These are phyloP conservation scores for Gossypium longicalyx DNA, from an alignment of 345 rosid species.

Conservation along the genomic window DNA sequence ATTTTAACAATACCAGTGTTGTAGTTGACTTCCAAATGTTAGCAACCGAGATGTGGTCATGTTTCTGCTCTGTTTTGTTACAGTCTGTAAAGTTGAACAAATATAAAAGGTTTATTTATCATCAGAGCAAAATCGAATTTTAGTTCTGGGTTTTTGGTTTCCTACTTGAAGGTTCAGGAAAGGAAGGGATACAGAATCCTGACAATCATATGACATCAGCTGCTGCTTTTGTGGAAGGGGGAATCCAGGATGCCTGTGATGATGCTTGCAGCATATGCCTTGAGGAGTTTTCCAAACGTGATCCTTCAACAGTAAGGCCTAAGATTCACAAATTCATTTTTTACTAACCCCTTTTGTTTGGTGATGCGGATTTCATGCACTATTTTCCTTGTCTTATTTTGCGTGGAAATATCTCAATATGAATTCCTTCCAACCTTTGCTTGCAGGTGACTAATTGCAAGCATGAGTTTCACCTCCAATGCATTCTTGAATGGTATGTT, in stretches of 20 bases:
- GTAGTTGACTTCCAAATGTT: neutral
- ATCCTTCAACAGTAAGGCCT: slow-evolving; percentile 54
- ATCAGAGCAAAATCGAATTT: neutral
- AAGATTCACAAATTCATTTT: neutral
- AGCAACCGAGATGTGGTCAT: neutral
- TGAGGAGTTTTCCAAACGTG: slow-evolving; percentile 53
- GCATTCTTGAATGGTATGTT: slow-evolving; percentile 66
- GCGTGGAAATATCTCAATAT: neutral
- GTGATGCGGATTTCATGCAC: neutral
- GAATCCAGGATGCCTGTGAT: slow-evolving; percentile 62
- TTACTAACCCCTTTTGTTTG: neutral
- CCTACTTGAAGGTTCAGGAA: slow-evolving; percentile 29
- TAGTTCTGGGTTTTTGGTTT: neutral
- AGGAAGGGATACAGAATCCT: slow-evolving; percentile 34
- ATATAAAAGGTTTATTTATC: neutral
- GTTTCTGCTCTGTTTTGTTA: neutral
- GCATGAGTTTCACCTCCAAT: slow-evolving; percentile 78
- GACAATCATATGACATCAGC: slow-evolving; percentile 53
- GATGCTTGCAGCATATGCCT: slow-evolving; percentile 74
- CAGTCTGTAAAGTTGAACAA: neutral
- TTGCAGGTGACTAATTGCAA: slow-evolving; percentile 60
- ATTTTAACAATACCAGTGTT: neutral
- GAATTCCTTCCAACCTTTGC: slow-evolving; percentile 11
- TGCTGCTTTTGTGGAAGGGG: slow-evolving; percentile 73
- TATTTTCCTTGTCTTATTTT: neutral